Conservation (phyloP, 2,329 filamentous ascomycete genomes). For the Aquanectria penicillioides region DNA sequence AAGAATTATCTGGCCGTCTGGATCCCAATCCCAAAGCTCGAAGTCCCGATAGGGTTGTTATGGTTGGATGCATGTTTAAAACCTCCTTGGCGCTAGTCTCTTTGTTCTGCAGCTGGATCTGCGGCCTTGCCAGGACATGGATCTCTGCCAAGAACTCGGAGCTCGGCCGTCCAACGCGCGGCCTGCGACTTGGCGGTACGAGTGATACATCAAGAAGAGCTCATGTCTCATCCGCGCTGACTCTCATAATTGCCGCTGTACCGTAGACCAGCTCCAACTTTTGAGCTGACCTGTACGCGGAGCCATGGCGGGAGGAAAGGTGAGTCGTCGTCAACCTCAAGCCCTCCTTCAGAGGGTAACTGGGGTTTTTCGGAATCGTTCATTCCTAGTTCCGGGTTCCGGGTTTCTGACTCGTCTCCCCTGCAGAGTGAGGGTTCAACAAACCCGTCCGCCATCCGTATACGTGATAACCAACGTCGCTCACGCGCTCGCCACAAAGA, state of each 20-base stretch:
- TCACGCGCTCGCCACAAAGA: slow-evolving; percentile 62
- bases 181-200: slow-evolving; percentile 41
- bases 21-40: slow-evolving; percentile 24
- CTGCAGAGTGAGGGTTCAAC: slow-evolving; percentile 40
- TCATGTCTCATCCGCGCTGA: slow-evolving; percentile 37
- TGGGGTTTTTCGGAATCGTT: slow-evolving; percentile 18
- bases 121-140: slow-evolving; percentile 40
- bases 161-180: slow-evolving; percentile 43
- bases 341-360: slow-evolving; percentile 12
- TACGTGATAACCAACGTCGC: slow-evolving; percentile 64
- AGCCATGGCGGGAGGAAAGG: slow-evolving; percentile 43
- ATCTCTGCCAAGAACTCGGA: slow-evolving; percentile 42
- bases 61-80: slow-evolving; percentile 40
- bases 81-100: slow-evolving; percentile 39
- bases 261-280: slow-evolving; percentile 33
- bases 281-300: slow-evolving; percentile 34
- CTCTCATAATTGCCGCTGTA: slow-evolving; percentile 34
- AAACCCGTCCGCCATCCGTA: slow-evolving; percentile 50
- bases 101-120: slow-evolving; percentile 42
- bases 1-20: slow-evolving; percentile 16
- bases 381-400: slow-evolving; percentile 9
- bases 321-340: slow-evolving; percentile 33
- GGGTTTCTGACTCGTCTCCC: slow-evolving; percentile 33
- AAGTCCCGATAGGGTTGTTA: slow-evolving; percentile 41
- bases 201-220: slow-evolving; percentile 41